Evolutionary conservation across 1,284 basidiomycete species (phyloP), one percentile per base, ranked within the genome.

Genomic region (Ceratobasidium sp.): DNA sequence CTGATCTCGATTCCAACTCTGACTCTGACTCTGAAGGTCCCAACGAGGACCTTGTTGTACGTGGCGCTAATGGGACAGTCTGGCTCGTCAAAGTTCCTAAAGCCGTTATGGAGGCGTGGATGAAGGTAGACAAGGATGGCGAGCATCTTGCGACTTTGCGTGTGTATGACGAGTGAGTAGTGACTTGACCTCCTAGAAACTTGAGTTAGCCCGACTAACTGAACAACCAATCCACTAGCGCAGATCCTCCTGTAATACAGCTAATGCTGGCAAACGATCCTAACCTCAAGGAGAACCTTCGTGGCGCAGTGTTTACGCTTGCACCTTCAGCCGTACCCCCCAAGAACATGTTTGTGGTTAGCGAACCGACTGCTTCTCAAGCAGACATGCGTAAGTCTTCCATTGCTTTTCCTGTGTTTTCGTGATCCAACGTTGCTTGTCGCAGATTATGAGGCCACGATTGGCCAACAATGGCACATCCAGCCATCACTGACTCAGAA

Each of bases 131-230:
- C 5, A 90, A 91, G 78, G 69, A 75, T 23, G 89, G 89, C 79
- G 83, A 91, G 4, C 90, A 92, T 79, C 89, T 94, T 0, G 93
- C 91, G 23, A 91, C 89, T 7, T 87, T 94, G 74, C 90, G 92
- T 6, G 89, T 93, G n/a, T 94, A 92, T 84, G 86, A 87, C 80
- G 83, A 88, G 88, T 56, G 88, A 90, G 3, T 88, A 23, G 63
- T 20, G 1, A 26, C 42, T 49, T 31, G 26, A 8, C 17, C 17
- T 31, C 39, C 15, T 26, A 11, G 20, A 6, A 26, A 90, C 65
- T 92, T 93, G 77, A 84, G 92, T 64, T 86, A 93, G 63, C 89
- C 90, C 79, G 86, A 93, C 0, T 91, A 75, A 26, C 76, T 77
- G 39, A 77, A 78, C 54, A 75, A 73, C 39, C 10, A 23, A 33